These are phyloP conservation scores for Hirschioporus abietinus DNA, from an alignment of 768 basidiomycete genomes.

Conservation along the genomic window DNA sequence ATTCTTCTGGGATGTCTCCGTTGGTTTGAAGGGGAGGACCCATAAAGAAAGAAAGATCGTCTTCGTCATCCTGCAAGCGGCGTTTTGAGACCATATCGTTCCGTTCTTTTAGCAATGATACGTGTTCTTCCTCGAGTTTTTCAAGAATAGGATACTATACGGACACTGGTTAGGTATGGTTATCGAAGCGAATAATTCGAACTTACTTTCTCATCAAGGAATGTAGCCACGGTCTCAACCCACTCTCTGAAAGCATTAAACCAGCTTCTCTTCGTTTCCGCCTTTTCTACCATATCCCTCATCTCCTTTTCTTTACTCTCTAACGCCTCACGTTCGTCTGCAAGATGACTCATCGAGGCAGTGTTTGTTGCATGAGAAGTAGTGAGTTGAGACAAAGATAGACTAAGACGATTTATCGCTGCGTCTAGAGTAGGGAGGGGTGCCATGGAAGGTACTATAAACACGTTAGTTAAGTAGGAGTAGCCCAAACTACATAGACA, in stretches of 20 bases:
- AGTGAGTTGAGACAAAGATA: constrained; percentile 53
- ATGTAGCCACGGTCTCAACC: constrained; percentile 78
- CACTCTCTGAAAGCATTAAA: constrained; percentile 73
- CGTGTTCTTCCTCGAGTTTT: constrained; percentile 67
- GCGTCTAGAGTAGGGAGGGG: constrained; percentile 60
- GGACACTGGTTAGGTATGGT: constrained; percentile 11
- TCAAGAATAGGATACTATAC: constrained; percentile 72
- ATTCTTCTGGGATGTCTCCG: constrained; percentile 33
- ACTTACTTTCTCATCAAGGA: constrained; percentile 80
- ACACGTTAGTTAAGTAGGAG: constrained; percentile 6
- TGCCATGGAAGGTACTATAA: constrained; percentile 58
- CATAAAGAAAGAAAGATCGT: constrained; percentile 70
- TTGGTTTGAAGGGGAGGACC: constrained; percentile 40
- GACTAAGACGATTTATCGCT: constrained; percentile 56
- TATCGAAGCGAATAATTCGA: constrained; percentile 9
- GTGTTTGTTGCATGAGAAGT: constrained; percentile 65
- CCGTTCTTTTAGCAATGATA: constrained; percentile 71
- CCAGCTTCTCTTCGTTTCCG: constrained; percentile 80
- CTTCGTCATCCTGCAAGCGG: constrained; percentile 70
- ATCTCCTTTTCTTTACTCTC: constrained; percentile 67
- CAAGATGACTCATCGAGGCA: constrained; percentile 47
- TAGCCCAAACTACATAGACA: constrained; percentile 3
- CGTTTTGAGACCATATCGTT: constrained; percentile 61
- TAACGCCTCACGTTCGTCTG: constrained; percentile 57
- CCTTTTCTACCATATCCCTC: constrained; percentile 64